Conservation (phyloP, 2,329 filamentous ascomycete species). For the Dothiorella sarmentorum region DNA sequence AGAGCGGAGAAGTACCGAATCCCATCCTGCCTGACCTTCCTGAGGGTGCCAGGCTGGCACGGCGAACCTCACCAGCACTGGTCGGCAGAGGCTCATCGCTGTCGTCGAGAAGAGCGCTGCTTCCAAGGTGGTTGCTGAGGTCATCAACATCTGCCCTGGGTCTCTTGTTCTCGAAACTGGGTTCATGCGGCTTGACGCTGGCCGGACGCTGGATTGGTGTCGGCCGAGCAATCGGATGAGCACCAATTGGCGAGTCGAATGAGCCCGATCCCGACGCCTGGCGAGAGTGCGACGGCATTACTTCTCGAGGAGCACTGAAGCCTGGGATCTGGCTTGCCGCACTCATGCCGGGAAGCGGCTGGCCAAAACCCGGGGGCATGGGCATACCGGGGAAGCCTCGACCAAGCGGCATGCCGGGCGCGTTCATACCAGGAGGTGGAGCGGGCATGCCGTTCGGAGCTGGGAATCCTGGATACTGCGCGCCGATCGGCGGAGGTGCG, state of each 20-base stretch:
- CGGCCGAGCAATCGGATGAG: constrained; percentile 75
- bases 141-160: constrained; percentile 63
- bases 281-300: constrained; percentile 62
- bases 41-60: constrained; percentile 37
- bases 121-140: constrained; percentile 76
- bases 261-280: constrained; percentile 63
- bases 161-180: constrained; percentile 38
- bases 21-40: constrained; percentile 30
- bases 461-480: constrained; percentile 54
- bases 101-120: constrained; percentile 77
- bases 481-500: constrained; percentile 49
- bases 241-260: constrained; percentile 53
- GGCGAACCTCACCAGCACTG: constrained; percentile 33
- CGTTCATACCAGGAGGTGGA: constrained; percentile 58
- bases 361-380: constrained; percentile 55
- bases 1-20: constrained; percentile 32
- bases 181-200: constrained; percentile 60
- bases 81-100: constrained; percentile 55
- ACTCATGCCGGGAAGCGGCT: constrained; percentile 39
- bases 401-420: constrained; percentile 59
- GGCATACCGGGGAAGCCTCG: constrained; percentile 53
- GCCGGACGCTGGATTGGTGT: constrained; percentile 84
- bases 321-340: constrained; percentile 35
- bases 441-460: constrained; percentile 46
- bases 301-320: constrained; percentile 31